A percentile compares a stretch with the other conserved stretches of the same genome.
phyloP scores from a whole-genome alignment of 257 asterid genomes.

The Vinca minor region DNA sequence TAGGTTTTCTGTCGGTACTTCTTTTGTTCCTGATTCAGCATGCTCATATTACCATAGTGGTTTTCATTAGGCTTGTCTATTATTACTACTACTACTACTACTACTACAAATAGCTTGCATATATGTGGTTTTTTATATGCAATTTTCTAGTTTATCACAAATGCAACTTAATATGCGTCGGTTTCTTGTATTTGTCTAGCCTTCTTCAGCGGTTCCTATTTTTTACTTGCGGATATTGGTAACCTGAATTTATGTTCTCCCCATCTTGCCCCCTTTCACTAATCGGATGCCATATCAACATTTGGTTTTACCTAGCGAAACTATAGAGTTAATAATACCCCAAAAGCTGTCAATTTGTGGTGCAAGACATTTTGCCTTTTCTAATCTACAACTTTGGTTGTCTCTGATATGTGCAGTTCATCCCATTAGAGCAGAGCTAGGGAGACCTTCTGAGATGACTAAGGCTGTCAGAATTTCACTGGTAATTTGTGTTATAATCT shows the following conservation, averaged over 20 bases:
- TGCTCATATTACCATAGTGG: not conserved
- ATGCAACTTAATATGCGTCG: not conserved
- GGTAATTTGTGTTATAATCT: slow-evolving; percentile 54
- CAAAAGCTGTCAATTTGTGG: not conserved
- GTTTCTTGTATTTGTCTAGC: not conserved
- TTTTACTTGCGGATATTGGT: not conserved
- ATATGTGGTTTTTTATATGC: not conserved
- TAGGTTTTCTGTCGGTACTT: not conserved
- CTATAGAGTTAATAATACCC: not conserved
- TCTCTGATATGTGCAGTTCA: slow-evolving; percentile 53
- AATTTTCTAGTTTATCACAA: not conserved
- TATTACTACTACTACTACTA: no score
- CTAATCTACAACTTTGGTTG: not conserved
- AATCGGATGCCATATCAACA: not conserved
- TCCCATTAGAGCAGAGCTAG: slow-evolving; percentile 94
- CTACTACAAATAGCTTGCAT: no score
- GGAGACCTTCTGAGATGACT: slow-evolving; percentile 81
- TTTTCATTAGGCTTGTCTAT: no score
- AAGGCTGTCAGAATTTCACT: slow-evolving; percentile 69
- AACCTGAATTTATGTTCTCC: not conserved
- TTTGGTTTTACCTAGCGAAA: not conserved
- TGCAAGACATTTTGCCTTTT: not conserved
- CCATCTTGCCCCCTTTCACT: no score
- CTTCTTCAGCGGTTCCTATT: not conserved
- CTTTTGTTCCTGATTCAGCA: not conserved